These are phyloP conservation scores for Phytopythium oedochilum DNA, from an alignment of 352 stramenopile genomes.

Conservation along the genomic window DNA sequence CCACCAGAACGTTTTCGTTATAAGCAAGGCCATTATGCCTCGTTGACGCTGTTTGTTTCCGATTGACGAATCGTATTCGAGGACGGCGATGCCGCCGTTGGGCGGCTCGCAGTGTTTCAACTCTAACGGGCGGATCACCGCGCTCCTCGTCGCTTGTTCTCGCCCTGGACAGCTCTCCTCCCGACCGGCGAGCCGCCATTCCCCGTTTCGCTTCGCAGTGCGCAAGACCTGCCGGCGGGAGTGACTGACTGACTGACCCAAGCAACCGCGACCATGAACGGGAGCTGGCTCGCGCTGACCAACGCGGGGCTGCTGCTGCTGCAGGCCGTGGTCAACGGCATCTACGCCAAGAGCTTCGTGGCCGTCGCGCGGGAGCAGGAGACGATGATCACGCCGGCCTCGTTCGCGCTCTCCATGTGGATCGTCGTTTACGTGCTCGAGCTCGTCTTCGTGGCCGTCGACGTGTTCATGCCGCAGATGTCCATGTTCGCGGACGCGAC, in stretches of 20 bases:
- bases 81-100: not conserved
- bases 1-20: too few relatives aligned
- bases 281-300: slow-evolving; percentile 41
- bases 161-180: not conserved
- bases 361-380: slow-evolving; percentile 48
- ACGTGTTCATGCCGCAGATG: slow-evolving; percentile 56
- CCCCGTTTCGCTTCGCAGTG: not conserved
- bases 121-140: not conserved
- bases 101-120: not conserved
- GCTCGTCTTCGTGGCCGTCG: slow-evolving; percentile 51
- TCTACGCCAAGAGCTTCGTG: slow-evolving; percentile 56
- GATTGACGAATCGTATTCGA: too few relatives aligned
- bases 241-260: not conserved
- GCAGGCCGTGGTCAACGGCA: slow-evolving; percentile 62
- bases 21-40: too few relatives aligned
- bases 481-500: slow-evolving; percentile 72
- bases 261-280: slow-evolving; percentile 33
- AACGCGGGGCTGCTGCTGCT: slow-evolving; percentile 58
- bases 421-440: slow-evolving; percentile 65
- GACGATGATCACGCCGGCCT: slow-evolving; percentile 65
- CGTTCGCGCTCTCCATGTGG: slow-evolving; percentile 62
- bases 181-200: not conserved
- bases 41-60: not conserved
- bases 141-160: not conserved
- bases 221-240: too few relatives aligned